Conservation (phyloP, 139 green algal genomes). For the Tetraselmis striata region DNA sequence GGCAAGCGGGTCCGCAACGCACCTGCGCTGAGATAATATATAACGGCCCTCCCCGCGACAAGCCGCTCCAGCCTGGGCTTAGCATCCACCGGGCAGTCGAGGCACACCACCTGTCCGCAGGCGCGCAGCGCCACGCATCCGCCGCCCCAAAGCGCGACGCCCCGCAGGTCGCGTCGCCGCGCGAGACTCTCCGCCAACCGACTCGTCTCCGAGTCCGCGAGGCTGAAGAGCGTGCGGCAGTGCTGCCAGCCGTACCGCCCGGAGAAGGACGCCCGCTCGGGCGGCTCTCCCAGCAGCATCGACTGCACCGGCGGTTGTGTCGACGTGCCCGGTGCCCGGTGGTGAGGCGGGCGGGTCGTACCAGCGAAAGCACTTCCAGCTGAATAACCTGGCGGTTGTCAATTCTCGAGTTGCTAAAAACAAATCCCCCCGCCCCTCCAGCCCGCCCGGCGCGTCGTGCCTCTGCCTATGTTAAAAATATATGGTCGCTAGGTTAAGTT, state of each 20-base stretch:
- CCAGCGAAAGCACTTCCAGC: too few relatives aligned
- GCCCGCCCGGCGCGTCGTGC: too few relatives aligned
- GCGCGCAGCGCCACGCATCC: not conserved
- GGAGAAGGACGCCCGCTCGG: not conserved
- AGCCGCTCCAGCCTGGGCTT: not conserved
- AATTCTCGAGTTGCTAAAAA: too few relatives aligned
- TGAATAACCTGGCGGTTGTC: too few relatives aligned
- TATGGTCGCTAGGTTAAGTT: too few relatives aligned
- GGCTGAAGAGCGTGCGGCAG: not conserved
- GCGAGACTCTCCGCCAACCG: not conserved
- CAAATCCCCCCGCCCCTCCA: too few relatives aligned
- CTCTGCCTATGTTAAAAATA: too few relatives aligned
- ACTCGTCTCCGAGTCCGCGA: not conserved
- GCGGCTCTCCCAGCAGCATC: not conserved
- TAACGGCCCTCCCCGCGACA: not conserved
- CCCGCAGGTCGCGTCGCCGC: not conserved
- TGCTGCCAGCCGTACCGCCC: not conserved
- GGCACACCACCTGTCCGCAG: not conserved
- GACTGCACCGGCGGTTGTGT: too few relatives aligned
- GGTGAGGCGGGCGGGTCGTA: too few relatives aligned
- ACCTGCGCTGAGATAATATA: not conserved
- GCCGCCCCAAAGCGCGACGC: not conserved
- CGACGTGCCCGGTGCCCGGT: too few relatives aligned
- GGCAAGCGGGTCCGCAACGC: not conserved
- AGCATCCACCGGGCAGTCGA: not conserved